phyloP scores from a whole-genome alignment of 441 rosid genomes.

The Theobroma grandiflorum region DNA sequence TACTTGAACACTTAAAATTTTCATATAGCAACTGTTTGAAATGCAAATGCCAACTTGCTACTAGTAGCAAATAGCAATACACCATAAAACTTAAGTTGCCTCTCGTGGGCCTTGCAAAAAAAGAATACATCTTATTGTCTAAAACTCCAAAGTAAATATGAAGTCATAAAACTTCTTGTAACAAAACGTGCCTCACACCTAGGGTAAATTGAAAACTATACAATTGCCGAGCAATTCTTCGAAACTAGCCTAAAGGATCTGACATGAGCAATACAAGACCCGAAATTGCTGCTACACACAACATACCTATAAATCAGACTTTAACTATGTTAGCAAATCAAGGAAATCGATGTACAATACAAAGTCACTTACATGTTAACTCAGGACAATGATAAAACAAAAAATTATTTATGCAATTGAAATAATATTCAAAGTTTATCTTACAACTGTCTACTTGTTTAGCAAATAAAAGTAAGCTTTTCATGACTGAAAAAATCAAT shows the following conservation, averaged over 20 bases:
- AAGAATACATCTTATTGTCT: background rate
- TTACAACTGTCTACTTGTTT: too few relatives aligned
- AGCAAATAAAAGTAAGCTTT: too few relatives aligned
- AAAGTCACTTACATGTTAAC: too few relatives aligned
- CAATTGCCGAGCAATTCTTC: background rate
- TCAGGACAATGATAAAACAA: too few relatives aligned
- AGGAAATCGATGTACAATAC: constrained; percentile 10
- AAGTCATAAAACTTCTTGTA: background rate
- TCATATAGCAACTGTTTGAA: too few relatives aligned
- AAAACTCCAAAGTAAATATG: constrained; percentile 5
- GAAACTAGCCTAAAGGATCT: background rate
- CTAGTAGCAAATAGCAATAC: too few relatives aligned
- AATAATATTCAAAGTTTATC: too few relatives aligned
- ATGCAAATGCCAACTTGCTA: too few relatives aligned
- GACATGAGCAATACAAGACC: background rate
- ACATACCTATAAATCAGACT: background rate
- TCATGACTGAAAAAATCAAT: too few relatives aligned
- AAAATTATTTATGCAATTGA: too few relatives aligned
- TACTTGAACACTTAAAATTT: too few relatives aligned
- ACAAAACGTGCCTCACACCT: background rate
- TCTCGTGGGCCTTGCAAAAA: constrained; percentile 72
- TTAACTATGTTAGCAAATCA: background rate
- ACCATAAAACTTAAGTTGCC: constrained; percentile 81
- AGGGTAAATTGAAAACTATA: background rate
- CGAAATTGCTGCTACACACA: background rate